Conservation (phyloP, 2,329 filamentous ascomycete species). For the Mariannaea sp. region DNA sequence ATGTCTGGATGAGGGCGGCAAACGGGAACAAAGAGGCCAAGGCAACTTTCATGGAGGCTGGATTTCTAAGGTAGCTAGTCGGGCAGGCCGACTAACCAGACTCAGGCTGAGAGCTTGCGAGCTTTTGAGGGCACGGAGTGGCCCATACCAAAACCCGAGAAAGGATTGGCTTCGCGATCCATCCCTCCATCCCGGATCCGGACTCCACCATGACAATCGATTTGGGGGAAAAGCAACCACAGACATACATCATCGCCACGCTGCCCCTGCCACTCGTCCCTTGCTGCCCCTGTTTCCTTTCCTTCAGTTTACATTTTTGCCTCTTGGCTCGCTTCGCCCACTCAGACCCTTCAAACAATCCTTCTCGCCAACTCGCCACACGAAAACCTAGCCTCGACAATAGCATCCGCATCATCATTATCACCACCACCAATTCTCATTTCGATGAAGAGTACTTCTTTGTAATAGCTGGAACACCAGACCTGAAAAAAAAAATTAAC, state of each 20-base stretch:
- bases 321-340: constrained; percentile 9
- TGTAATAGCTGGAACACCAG: too few relatives aligned
- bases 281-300: constrained; percentile 34
- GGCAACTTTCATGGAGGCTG: constrained; percentile 33
- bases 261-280: constrained; percentile 37
- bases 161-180: constrained; percentile 33
- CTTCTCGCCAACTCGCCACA: constrained; percentile 11
- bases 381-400: too few relatives aligned
- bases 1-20: constrained; percentile 30
- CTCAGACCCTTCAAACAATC: constrained; percentile 1
- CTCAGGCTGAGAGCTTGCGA: constrained; percentile 30
- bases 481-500: neutral
- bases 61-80: constrained; percentile 33
- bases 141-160: constrained; percentile 20
- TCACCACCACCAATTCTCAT: constrained; percentile 2
- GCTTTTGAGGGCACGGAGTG: too few relatives aligned
- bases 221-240: constrained; percentile 41
- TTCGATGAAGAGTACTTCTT: constrained; percentile 9
- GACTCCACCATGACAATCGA: constrained; percentile 41
- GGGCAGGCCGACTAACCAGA: constrained; percentile 34
- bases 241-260: constrained; percentile 43
- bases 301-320: constrained; percentile 25
- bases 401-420: constrained; percentile 12
- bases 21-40: constrained; percentile 18
- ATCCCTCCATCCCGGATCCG: constrained; percentile 43